Evolutionary conservation across 352 stramenopile species (phyloP), one percentile per base, ranked within the genome.

Genomic region (Phytopythium delawarense): DNA sequence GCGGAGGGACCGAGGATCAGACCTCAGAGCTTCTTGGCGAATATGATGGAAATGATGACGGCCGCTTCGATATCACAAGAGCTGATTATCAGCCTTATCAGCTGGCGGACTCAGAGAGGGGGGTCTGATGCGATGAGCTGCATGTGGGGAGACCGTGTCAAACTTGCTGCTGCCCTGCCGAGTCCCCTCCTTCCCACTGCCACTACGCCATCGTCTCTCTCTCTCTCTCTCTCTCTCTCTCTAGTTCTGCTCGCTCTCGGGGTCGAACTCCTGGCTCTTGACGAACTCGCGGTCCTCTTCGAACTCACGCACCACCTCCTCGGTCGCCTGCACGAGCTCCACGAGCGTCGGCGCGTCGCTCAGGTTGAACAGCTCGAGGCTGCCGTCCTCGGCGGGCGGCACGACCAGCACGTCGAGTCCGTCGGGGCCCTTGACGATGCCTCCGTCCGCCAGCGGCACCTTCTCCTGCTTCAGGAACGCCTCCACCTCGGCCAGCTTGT

Each of bases 321-420:
- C 62, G 1, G 85, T 82, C 48, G 85, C 85, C 66, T 94, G 85
- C 67, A 94, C 81, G 35, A 94, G 74, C 72, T 94, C 85, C 45
- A 94, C 85, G 59, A 91, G 67, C 12, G 85, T 85, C 40, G 83
- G 83, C 65, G 79, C 84, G 69, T 91, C 83, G 65, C 81, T 91
- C 64, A 94, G 59, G 71, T 94, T 91, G 69, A 94, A 92, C 57
- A 91, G 84, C 75, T 89, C 70, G 28, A 88, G n/a, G 56, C 76
- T 85, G 70, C 78, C 74, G 42, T 86, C 74, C 18, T 81, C 82
- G n/a, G 60, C 84, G 3, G 84, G 82, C 32, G 76, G 75, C 51
- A 93, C 84, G 44, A 88, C 75, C 20, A 93, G 69, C 63, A 91
- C 73, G 49, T 93, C 78, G 61, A 77, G 65, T 42, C 82, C 82